Evolutionary conservation across 176 grass and related monocot species (phyloP), one percentile per base, ranked within the genome.

Genomic region (Phragmites australis): DNA sequence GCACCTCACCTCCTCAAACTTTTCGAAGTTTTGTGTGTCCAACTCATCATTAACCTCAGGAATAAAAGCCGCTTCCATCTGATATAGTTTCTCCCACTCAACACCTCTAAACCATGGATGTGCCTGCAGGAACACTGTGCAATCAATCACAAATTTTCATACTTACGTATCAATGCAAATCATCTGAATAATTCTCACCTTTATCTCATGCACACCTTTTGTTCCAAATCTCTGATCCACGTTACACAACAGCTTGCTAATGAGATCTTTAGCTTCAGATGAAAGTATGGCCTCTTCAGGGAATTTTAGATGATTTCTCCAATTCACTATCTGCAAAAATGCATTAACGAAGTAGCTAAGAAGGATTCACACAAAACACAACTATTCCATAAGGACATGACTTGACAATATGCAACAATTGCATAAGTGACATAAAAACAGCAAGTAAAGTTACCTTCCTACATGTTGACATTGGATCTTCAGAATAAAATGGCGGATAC

Each of bases 401-500:
- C 31, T 46, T 78, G 47, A 56, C 29, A 72, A 54, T 46, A 87
- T 53, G 26, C 48, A 78, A 17, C 22, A 74, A 6, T 70, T 26
- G 6, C 19, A 61, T 62, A 59, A 46, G 29, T 67, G 66, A 37
- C 51, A 44, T 59, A 56, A 52, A 9, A 79, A 51, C 4, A 88
- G 30, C 61, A 83, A 1, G 18, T 59, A 57, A 76, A 45, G 40
- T 52, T 62, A 98, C 95, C 95, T 98, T 98, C 70, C 88, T 91
- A 68, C 92, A 98, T 45, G 95, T 98, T 40, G 90, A 87, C 90
- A 98, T 94, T 37, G 92, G 90, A 79, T 94, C 92, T 84, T 98
- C 95, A 29, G 95, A 94, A 89, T 98, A 94, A 80, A 98, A 98
- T 85, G 95, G 95, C 9, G 92, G 95, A 75, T 98, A 94, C 40